Conservation (phyloP, 2,329 filamentous ascomycete species). For the Tricladium varicosporioides region DNA sequence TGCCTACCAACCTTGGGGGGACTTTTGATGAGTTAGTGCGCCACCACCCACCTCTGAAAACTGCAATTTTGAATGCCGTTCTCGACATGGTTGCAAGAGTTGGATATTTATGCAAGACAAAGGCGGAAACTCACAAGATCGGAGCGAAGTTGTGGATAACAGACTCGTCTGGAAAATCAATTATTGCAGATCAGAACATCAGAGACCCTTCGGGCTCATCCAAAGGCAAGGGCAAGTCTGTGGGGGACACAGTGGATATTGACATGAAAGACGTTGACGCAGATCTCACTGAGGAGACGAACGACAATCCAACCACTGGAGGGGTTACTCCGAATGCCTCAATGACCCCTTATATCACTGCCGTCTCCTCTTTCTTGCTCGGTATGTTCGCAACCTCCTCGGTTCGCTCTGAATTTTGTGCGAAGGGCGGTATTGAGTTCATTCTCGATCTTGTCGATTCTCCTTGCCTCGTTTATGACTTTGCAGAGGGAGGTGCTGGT, state of each 20-base stretch:
- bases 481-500: conserved; percentile 64
- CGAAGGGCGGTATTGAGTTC: conserved; percentile 76
- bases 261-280: conserved; percentile 61
- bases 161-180: conserved; percentile 54
- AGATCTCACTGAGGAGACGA: conserved; percentile 1
- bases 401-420: conserved; percentile 59
- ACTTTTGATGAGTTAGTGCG: conserved; percentile 93
- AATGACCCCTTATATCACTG: conserved; percentile 61
- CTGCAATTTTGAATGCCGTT: conserved; percentile 78
- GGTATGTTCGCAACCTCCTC: conserved; percentile 32
- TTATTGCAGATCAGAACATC: conserved; percentile 50
- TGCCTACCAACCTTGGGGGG: conserved; percentile 72
- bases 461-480: conserved; percentile 74
- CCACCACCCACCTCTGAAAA: conserved; percentile 83
- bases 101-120: conserved; percentile 67
- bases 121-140: conserved; percentile 66
- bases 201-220: conserved; percentile 28
- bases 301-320: conserved; percentile 16
- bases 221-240: conserved; percentile 41
- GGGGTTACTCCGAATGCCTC: conserved; percentile 24
- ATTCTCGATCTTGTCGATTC: conserved; percentile 82
- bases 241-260: conserved; percentile 53
- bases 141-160: conserved; percentile 76
- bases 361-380: conserved; percentile 71
- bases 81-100: conserved; percentile 86